Base-by-base conservation (phyloP, 306 rosid genomes). In the Sophora flavescens region DNA sequence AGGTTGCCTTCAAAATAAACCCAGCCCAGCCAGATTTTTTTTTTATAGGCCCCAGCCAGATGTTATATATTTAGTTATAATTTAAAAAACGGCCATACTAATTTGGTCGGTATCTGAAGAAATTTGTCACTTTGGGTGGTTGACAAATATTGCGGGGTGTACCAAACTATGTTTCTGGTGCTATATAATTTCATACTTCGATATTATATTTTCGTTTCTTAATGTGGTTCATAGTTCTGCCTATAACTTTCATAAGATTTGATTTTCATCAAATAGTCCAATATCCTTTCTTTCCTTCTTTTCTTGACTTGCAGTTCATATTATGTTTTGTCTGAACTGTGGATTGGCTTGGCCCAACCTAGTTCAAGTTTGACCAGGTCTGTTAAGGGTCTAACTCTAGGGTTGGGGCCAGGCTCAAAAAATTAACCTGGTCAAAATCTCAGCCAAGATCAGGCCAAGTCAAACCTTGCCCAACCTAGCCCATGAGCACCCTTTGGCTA, bases 141-240 rank as follows among this genome's bases (percentile, higher is more conserved):
- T 28, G 39, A 70, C 13, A 26, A 50, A 58, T 33, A 6, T 61
- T 51, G 16, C 5, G n/a, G 48, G 53, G 32, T 38, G 13, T 58
- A 14, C 50, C 6, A 6, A 59, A 69, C 63, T 18, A 36, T 70
- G 28, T 22, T 14, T 56, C 41, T 57, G 57, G 3, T 15, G 26
- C n/a, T 3, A 10, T 36, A 48, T 59, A 68, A 9, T 68, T 35
- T 68, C 48, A 12, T 52, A 42, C 4, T 38, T 48, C 13, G 28
- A 30, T 74, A 47, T 70, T 74, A 7, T 45, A 32, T 47, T 74
- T 64, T 76, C 73, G 47, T 39, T 53, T 53, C 32, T 2, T n/a
- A 17, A 76, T 2, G 28, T 18, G 70, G 41, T 36, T 35, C 41
- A 38, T 59, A 59, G 32, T 35, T 14, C 42, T 22, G 15, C 28